Evolutionary conservation across 2,329 filamentous ascomycete genomes (phyloP).

Genomic region (Rutstroemia sp.): DNA sequence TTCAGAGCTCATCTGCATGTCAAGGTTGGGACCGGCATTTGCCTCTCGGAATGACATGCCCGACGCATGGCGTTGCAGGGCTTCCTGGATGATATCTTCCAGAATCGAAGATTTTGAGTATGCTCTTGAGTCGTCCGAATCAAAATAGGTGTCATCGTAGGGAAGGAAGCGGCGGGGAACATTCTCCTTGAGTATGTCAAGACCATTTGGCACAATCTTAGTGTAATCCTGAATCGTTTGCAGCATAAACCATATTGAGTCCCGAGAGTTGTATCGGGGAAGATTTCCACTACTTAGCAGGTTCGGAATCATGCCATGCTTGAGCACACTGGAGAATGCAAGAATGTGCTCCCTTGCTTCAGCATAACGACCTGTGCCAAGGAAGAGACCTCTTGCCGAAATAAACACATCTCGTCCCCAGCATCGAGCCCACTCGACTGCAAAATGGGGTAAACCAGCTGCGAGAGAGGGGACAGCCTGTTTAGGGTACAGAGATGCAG

Average conservation of each 20-base stretch:
- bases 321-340: constrained; percentile 90
- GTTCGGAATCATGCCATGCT: constrained; percentile 98
- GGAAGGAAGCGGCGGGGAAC: constrained; percentile 83
- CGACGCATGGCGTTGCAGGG: constrained; percentile 81
- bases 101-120: constrained; percentile 81
- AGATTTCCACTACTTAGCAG: constrained; percentile 77
- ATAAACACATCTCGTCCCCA: constrained; percentile 99
- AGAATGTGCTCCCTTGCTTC: constrained; percentile 92
- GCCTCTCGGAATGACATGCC: constrained; percentile 92
- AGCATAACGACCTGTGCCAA: constrained; percentile 79
- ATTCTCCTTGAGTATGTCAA: constrained; percentile 64
- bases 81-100: constrained; percentile 86
- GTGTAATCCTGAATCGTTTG: constrained; percentile 94
- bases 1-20: constrained; percentile 85
- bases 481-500: constrained; percentile 81
- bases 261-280: constrained; percentile 90
- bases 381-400: constrained; percentile 81
- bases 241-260: constrained; percentile 97
- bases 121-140: constrained; percentile 69
- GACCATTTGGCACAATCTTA: constrained; percentile 70
- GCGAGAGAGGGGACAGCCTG: constrained; percentile 81
- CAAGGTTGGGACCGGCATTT: constrained; percentile 81
- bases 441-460: constrained; percentile 89
- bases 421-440: constrained; percentile 88
- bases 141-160: constrained; percentile 94